Evolutionary conservation across 2,329 filamentous ascomycete species (phyloP).

Genomic region (Diaporthe caulivora): DNA sequence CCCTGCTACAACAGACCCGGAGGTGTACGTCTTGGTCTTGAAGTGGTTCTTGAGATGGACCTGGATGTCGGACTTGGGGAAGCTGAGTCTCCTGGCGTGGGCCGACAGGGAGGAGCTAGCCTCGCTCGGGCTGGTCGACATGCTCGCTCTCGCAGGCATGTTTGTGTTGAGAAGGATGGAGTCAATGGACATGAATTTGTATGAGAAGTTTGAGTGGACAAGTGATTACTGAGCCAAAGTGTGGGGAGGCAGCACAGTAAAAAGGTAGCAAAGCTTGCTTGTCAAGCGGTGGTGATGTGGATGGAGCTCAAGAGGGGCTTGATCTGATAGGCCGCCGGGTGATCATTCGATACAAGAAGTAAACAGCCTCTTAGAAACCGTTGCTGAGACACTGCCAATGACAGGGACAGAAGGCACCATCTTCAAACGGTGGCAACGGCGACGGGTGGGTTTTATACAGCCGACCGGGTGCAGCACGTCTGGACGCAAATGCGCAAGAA

Average conservation of each 20-base stretch:
- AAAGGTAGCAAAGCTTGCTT: background rate
- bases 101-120: slow-evolving; percentile 37
- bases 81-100: slow-evolving; percentile 38
- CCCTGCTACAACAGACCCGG: slow-evolving; percentile 64
- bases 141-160: slow-evolving; percentile 29
- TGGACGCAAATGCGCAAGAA: slow-evolving; percentile 33
- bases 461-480: background rate
- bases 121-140: slow-evolving; percentile 39
- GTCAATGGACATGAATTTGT: slow-evolving; percentile 5
- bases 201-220: background rate
- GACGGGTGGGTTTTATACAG: slow-evolving; percentile 16
- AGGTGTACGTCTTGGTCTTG: slow-evolving; percentile 67
- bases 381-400: background rate
- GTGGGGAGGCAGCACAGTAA: background rate
- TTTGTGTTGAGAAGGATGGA: background rate
- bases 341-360: background rate
- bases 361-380: slow-evolving; percentile 9
- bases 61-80: slow-evolving; percentile 55
- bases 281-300: background rate
- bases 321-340: background rate
- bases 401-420: slow-evolving; percentile 7
- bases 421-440: slow-evolving; percentile 15
- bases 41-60: slow-evolving; percentile 67
- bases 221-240: slow-evolving; percentile 7
- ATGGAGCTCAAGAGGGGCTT: background rate